Conservation (phyloP, 202 grass and related monocot genomes). For the Setaria italica region DNA sequence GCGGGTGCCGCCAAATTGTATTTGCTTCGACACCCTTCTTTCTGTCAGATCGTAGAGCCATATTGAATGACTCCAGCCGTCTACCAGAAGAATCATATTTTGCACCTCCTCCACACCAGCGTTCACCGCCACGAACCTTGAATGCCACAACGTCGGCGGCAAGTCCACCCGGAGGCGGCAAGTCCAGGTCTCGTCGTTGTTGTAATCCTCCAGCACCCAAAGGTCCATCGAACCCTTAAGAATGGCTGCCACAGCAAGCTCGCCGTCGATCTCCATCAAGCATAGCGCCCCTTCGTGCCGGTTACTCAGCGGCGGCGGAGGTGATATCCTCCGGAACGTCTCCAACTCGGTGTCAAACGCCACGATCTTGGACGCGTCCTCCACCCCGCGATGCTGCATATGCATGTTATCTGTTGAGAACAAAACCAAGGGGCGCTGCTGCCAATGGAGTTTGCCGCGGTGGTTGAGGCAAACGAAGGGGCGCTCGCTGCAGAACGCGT, state of each 20-base stretch:
- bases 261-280: no score
- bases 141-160: no score
- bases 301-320: background rate
- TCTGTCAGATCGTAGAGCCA: background rate
- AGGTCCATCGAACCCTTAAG: no score
- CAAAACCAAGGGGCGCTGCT: no score
- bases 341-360: constrained; percentile 22
- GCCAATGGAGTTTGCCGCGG: no score
- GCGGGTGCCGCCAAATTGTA: background rate
- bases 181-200: no score
- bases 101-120: background rate
- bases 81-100: background rate
- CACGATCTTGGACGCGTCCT: background rate
- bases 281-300: background rate
- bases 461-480: no score
- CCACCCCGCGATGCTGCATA: no score
- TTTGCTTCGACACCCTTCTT: background rate
- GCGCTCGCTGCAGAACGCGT: background rate
- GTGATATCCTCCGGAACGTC: background rate
- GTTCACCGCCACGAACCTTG: background rate
- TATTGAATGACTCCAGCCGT: background rate
- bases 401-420: no score
- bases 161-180: no score
- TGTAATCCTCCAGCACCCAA: no score
- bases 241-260: no score